A percentile compares a stretch with the other conserved stretches of the same genome.
Evolutionary conservation across 179 eudicot genomes (phyloP).

Genomic region (Vitellaria paradoxa): DNA sequence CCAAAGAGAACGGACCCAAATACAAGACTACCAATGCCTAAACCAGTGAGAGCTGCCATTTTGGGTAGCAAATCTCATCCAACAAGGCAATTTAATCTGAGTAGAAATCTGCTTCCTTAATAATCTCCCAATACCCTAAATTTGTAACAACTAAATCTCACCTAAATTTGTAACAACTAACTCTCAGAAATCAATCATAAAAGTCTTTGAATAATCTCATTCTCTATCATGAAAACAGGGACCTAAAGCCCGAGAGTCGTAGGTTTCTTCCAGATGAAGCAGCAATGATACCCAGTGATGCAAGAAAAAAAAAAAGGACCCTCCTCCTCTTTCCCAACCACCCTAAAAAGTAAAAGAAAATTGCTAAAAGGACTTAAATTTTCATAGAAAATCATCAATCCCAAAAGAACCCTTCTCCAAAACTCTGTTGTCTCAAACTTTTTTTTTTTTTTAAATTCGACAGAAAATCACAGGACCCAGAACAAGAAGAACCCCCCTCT

Average conservation of each 20-base stretch:
- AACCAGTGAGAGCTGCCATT: conserved; percentile 66
- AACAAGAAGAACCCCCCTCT: conserved; percentile 25
- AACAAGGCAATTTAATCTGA: not conserved
- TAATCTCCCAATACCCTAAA: not conserved
- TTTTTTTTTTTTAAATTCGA: no score
- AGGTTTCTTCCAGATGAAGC: not conserved
- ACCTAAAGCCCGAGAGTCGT: not conserved
- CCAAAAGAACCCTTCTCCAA: no score
- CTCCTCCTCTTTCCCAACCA: not conserved
- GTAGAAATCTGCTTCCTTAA: conserved; percentile 17
- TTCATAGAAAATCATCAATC: no score
- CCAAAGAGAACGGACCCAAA: conserved; percentile 69
- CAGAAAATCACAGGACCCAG: conserved; percentile 5
- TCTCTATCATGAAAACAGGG: not conserved
- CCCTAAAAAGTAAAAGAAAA: not conserved
- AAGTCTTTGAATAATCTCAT: not conserved
- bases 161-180: not conserved
- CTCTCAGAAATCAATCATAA: not conserved
- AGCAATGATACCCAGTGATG: not conserved
- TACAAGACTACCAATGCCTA: conserved; percentile 67
- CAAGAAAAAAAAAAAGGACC: conserved; percentile 9
- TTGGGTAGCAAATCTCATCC: conserved; percentile 18
- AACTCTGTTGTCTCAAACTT: no score
- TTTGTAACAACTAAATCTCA: not conserved
- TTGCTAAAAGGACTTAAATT: not conserved